Conservation (phyloP, 768 basidiomycete genomes). For the Naematelia aurantialba region DNA sequence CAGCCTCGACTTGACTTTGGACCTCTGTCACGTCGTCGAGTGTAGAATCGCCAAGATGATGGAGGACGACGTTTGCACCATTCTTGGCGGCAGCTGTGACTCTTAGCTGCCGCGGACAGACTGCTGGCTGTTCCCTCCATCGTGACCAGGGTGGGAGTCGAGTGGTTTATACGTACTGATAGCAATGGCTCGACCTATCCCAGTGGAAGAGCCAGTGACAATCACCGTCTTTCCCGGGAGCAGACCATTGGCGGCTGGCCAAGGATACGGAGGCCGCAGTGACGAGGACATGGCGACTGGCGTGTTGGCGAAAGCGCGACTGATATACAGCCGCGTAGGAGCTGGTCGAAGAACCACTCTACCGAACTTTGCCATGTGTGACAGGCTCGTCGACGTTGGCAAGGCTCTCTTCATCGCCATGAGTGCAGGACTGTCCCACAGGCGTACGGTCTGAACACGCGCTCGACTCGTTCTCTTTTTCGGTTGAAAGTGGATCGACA, state of each 20-base stretch:
- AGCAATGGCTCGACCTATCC: slow-evolving; percentile 69
- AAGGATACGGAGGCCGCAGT: background rate
- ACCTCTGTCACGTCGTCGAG: slow-evolving; percentile 49
- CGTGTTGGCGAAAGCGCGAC: background rate
- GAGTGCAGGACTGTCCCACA: background rate
- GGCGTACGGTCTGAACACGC: too few relatives aligned
- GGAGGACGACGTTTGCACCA: slow-evolving; percentile 66
- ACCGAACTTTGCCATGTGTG: background rate
- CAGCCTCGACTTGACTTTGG: slow-evolving; percentile 55
- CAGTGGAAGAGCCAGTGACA: slow-evolving; percentile 70
- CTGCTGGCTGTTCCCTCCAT: too few relatives aligned
- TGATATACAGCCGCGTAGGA: background rate
- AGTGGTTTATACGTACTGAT: slow-evolving; percentile 55
- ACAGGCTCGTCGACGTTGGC: background rate
- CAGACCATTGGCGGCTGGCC: slow-evolving; percentile 17
- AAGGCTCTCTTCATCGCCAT: background rate
- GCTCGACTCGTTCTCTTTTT: too few relatives aligned
- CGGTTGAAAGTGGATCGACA: too few relatives aligned
- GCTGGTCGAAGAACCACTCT: background rate
- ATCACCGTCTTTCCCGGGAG: slow-evolving; percentile 60
- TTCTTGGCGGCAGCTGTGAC: slow-evolving; percentile 56
- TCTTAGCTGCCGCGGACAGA: too few relatives aligned
- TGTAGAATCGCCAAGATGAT: slow-evolving; percentile 63
- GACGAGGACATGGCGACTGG: background rate
- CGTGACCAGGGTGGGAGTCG: too few relatives aligned